These are phyloP conservation scores for Pittosporum tobira DNA, from an alignment of 129 eudicot species.

Conservation along the genomic window DNA sequence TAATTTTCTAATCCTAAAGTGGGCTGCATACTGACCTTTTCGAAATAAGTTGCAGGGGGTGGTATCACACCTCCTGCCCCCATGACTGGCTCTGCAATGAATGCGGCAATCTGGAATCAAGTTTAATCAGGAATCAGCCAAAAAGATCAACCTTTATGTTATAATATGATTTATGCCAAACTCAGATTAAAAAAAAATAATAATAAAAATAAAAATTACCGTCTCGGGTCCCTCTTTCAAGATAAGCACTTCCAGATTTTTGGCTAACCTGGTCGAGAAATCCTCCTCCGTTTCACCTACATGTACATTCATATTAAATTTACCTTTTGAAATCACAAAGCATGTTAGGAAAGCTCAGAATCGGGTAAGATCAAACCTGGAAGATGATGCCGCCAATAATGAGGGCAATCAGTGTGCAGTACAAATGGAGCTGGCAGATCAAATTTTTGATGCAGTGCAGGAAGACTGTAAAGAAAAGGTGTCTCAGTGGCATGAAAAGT, in stretches of 20 bases:
- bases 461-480: conserved; percentile 41
- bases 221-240: conserved; percentile 94
- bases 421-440: conserved; percentile 91
- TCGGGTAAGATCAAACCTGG: conserved; percentile 39
- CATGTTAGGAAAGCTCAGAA: background rate
- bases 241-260: conserved; percentile 80
- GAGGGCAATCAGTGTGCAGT: conserved; percentile 93
- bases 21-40: conserved; percentile 36
- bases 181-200: background rate
- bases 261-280: conserved; percentile 82
- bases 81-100: conserved; percentile 95
- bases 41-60: conserved; percentile 91
- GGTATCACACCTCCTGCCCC: conserved; percentile 98
- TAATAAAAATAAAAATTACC: conserved; percentile 28
- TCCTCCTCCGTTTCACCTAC: conserved; percentile 94
- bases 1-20: background rate
- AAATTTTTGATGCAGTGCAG: conserved; percentile 87
- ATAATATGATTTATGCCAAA: conserved; percentile 4
- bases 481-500: background rate
- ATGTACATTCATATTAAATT: conserved; percentile 6
- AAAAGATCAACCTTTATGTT: background rate
- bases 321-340: conserved; percentile 2
- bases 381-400: conserved; percentile 89
- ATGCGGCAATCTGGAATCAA: conserved; percentile 71
- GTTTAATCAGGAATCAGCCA: background rate